These are phyloP conservation scores for Ricinus communis DNA, from an alignment of 345 rosid species.

Conservation along the genomic window DNA sequence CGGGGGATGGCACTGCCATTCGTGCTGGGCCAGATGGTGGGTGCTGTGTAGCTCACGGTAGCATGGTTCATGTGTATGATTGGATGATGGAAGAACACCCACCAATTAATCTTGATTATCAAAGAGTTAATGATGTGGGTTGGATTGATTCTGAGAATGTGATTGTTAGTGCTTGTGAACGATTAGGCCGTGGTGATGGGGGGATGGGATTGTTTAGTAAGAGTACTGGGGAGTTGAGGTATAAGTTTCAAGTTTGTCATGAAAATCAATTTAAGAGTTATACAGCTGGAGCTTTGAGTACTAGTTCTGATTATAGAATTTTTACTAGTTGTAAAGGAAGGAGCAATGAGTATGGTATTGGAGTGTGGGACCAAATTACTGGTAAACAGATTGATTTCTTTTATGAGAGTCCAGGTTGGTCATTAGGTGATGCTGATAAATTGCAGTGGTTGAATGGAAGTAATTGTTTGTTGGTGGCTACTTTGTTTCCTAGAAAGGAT, in stretches of 20 bases:
- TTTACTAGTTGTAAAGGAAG: slow-evolving; percentile 88
- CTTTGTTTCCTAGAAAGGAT: slow-evolving; percentile 91
- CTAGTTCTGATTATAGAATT: slow-evolving; percentile 56
- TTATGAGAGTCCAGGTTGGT: slow-evolving; percentile 82
- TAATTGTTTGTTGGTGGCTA: slow-evolving; percentile 82
- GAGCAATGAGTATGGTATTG: slow-evolving; percentile 91
- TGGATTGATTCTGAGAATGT: slow-evolving; percentile 66
- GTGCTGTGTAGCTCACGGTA: slow-evolving; percentile 92
- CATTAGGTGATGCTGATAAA: slow-evolving; percentile 93
- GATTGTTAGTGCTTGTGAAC: slow-evolving; percentile 73
- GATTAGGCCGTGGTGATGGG: slow-evolving; percentile 80
- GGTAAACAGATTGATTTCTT: slow-evolving; percentile 89
- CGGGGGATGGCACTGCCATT: slow-evolving; percentile 93
- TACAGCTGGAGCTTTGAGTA: slow-evolving; percentile 85
- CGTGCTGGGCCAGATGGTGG: slow-evolving; percentile 96
- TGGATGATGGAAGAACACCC: slow-evolving; percentile 89
- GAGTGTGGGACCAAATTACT: slow-evolving; percentile 91
- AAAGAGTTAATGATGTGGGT: slow-evolving; percentile 85
- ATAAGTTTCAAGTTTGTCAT: slow-evolving; percentile 73
- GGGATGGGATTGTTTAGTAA: slow-evolving; percentile 91
- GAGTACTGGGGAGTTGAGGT: slow-evolving; percentile 65
- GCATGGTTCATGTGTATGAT: slow-evolving; percentile 80
- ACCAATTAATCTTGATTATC: slow-evolving; percentile 77
- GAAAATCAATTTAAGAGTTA: slow-evolving; percentile 72
- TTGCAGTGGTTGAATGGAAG: slow-evolving; percentile 74